Percentiles rank a stretch among this genome's conserved stretches.
Conservation (phyloP, 2,329 filamentous ascomycete species). For the Fusarium tuaranense region DNA sequence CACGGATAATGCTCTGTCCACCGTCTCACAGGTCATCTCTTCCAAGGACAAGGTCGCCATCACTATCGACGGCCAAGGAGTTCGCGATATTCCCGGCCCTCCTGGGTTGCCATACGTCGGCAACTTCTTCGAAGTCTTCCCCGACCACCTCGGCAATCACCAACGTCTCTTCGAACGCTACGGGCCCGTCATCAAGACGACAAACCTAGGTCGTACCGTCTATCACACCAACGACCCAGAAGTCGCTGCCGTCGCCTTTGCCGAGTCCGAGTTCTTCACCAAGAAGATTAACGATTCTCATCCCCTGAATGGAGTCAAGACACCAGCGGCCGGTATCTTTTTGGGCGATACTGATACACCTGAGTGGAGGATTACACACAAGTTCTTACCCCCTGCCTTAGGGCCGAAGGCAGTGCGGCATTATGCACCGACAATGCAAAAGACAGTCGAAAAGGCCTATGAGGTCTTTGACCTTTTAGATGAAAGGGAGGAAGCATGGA, state of each 20-base stretch:
- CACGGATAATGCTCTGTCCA: conserved; percentile 46
- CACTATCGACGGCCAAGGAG: conserved; percentile 60
- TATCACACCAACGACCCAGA: conserved; percentile 65
- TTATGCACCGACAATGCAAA: conserved; percentile 70
- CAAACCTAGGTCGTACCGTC: conserved; percentile 61
- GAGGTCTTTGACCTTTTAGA: conserved; percentile 64
- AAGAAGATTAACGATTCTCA: conserved; percentile 65
- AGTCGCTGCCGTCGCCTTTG: conserved; percentile 58
- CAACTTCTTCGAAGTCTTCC: conserved; percentile 66
- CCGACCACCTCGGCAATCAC: conserved; percentile 69
- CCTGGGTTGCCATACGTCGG: conserved; percentile 60
- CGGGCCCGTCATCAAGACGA: conserved; percentile 64
- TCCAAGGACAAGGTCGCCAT: conserved; percentile 51
- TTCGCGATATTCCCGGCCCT: conserved; percentile 64
- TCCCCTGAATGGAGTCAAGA: conserved; percentile 58
- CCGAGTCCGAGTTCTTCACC: conserved; percentile 64
- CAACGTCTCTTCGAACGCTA: conserved; percentile 65
- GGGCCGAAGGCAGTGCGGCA: conserved; percentile 71
- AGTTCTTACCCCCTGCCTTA: conserved; percentile 70
- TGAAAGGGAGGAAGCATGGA: conserved; percentile 58
- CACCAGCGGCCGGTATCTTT: conserved; percentile 57
- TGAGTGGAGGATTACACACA: conserved; percentile 66
- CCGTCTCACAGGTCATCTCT: conserved; percentile 51
- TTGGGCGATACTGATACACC: conserved; percentile 63
- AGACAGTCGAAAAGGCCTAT: conserved; percentile 63